Percentiles rank a stretch among this genome's conserved stretches.
phyloP scores from a whole-genome alignment of 768 basidiomycete species.

The Lentinula guzmanii region DNA sequence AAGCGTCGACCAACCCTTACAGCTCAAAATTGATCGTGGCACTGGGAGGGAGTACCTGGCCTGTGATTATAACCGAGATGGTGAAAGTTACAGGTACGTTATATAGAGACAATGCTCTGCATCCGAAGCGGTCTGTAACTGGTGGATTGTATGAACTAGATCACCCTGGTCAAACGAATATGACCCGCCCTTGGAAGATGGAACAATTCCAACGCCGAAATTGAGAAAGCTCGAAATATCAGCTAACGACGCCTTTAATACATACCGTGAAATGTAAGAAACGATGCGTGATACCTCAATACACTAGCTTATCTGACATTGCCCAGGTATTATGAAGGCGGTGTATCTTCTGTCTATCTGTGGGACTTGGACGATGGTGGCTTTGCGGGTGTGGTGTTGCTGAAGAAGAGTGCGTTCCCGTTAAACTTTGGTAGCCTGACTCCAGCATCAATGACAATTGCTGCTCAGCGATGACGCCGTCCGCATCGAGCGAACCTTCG shows the following conservation, averaged over 20 bases:
- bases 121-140: not conserved
- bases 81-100: constrained; percentile 80
- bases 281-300: constrained; percentile 1
- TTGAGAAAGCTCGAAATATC: constrained; percentile 88
- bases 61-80: constrained; percentile 91
- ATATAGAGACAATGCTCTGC: not conserved
- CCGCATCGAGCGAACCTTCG: constrained; percentile 52
- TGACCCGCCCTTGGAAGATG: constrained; percentile 84
- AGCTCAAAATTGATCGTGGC: constrained; percentile 70
- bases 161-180: constrained; percentile 99
- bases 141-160: constrained; percentile 33
- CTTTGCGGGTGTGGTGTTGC: constrained; percentile 92
- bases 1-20: constrained; percentile 91
- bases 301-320: not conserved
- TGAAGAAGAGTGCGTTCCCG: constrained; percentile 77
- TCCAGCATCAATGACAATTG: not conserved
- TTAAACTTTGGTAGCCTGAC: not conserved
- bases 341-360: constrained; percentile 92
- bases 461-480: constrained; percentile 53
- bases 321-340: constrained; percentile 93
- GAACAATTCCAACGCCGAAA: constrained; percentile 77
- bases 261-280: constrained; percentile 88
- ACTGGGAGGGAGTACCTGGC: constrained; percentile 88
- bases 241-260: constrained; percentile 95
- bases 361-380: constrained; percentile 98